Evolutionary conservation across 2,329 filamentous ascomycete species (phyloP).

Genomic region (Colletotrichum echinochloae): DNA sequence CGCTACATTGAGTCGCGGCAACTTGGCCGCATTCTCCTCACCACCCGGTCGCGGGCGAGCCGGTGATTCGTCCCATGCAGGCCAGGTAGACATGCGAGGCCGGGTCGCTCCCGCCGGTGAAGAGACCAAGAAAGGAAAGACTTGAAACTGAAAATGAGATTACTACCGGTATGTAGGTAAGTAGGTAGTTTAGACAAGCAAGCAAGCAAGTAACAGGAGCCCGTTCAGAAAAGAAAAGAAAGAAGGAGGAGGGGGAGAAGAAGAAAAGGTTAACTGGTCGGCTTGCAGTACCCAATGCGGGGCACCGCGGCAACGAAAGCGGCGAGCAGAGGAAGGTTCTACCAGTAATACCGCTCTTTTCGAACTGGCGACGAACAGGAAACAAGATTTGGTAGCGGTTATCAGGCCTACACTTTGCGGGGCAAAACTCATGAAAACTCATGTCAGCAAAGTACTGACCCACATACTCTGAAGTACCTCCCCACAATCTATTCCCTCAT

Average conservation of each 20-base stretch:
- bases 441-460: no score
- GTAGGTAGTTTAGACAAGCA: no score
- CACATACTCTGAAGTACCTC: no score
- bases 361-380: not conserved
- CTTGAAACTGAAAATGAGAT: not conserved
- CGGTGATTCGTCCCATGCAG: not conserved
- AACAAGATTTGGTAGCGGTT: slow-evolving; percentile 38
- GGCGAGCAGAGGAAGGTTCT: slow-evolving; percentile 2
- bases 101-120: slow-evolving; percentile 19
- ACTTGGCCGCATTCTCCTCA: slow-evolving; percentile 19
- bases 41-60: not conserved
- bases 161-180: no score
- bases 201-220: not conserved
- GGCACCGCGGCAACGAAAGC: not conserved
- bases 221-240: not conserved
- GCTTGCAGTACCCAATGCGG: not conserved
- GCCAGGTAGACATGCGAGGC: not conserved
- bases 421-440: no score
- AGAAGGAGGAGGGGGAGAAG: no score
- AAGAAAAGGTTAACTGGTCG: slow-evolving; percentile 26
- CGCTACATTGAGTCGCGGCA: not conserved
- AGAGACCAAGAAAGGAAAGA: not conserved
- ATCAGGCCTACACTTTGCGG: no score
- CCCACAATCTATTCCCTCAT: no score
- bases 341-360: not conserved